phyloP scores from a whole-genome alignment of 2,329 filamentous ascomycete species.

The Tympanopsis confertula region DNA sequence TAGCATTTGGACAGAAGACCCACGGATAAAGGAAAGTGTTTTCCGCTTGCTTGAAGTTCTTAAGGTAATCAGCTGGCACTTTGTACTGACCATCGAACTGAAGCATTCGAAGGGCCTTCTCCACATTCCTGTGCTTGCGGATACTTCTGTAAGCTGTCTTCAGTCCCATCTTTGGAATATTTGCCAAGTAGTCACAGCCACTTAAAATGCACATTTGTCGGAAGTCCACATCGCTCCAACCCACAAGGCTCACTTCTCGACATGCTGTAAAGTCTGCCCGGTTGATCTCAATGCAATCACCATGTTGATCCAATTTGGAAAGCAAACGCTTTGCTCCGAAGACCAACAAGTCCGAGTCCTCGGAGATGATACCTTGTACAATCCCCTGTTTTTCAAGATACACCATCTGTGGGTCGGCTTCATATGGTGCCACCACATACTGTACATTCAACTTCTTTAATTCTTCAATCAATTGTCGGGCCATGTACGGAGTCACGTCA shows the following conservation, averaged over 20 bases:
- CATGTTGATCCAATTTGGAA: slow-evolving; percentile 89
- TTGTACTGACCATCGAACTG: slow-evolving; percentile 80
- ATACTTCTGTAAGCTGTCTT: slow-evolving; percentile 90
- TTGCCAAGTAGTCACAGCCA: slow-evolving; percentile 88
- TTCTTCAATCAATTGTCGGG: slow-evolving; percentile 78
- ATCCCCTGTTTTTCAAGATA: slow-evolving; percentile 81
- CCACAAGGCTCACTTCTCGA: slow-evolving; percentile 75
- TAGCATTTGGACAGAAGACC: slow-evolving; percentile 71
- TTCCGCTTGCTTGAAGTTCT: slow-evolving; percentile 75
- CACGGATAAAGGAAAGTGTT: slow-evolving; percentile 88
- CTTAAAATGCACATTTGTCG: slow-evolving; percentile 91
- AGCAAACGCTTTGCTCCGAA: slow-evolving; percentile 85
- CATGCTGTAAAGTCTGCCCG: slow-evolving; percentile 80
- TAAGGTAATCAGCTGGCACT: slow-evolving; percentile 71
- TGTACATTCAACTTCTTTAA: slow-evolving; percentile 69
- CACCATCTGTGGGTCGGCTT: slow-evolving; percentile 92
- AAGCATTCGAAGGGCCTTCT: slow-evolving; percentile 69
- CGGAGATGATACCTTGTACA: slow-evolving; percentile 79
- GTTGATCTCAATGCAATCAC: slow-evolving; percentile 84
- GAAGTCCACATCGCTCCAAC: slow-evolving; percentile 87
- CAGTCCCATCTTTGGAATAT: slow-evolving; percentile 73
- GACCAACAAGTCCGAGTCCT: slow-evolving; percentile 91
- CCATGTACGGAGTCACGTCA: slow-evolving; percentile 94
- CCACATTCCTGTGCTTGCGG: slow-evolving; percentile 78
- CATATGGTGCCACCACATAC: slow-evolving; percentile 91